Conservation (phyloP, 495 filamentous ascomycete species). For the Apiosordaria backusii region DNA sequence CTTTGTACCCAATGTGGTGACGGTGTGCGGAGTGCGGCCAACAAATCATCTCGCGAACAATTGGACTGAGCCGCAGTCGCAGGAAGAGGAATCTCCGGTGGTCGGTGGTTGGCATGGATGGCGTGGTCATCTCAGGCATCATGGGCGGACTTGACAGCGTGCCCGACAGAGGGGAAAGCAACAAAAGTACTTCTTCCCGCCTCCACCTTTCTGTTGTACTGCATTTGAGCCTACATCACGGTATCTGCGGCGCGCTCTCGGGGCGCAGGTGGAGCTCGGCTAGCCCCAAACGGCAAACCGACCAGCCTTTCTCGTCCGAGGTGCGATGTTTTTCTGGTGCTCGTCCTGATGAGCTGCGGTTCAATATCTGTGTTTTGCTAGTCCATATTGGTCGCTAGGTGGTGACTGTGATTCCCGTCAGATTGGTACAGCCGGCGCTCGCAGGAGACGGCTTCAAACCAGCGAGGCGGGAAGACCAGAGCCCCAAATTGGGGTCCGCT, state of each 20-base stretch:
- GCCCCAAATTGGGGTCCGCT: background rate
- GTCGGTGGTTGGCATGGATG: background rate
- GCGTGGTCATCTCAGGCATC: background rate
- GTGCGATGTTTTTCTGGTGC: slow-evolving; percentile 12
- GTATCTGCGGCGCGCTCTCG: slow-evolving; percentile 5
- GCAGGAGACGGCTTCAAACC: slow-evolving; percentile 5
- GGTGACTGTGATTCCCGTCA: background rate
- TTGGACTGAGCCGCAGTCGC: background rate
- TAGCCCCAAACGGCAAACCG: slow-evolving; percentile 24
- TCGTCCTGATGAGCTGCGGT: background rate
- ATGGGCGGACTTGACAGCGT: background rate
- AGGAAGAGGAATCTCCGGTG: background rate
- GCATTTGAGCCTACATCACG: background rate
- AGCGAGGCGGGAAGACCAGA: background rate
- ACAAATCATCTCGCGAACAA: background rate
- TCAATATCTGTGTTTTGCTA: background rate
- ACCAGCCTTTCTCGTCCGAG: slow-evolving; percentile 21
- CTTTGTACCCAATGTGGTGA: background rate
- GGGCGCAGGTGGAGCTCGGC: slow-evolving; percentile 15
- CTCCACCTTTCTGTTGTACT: background rate
- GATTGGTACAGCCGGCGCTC: slow-evolving; percentile 2
- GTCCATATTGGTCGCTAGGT: background rate
- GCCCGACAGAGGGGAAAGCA: background rate
- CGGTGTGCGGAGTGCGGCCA: background rate
- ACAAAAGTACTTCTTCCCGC: background rate